Percentiles rank a stretch among this genome's conserved stretches.
phyloP scores from a whole-genome alignment of 163 green algal genomes.

The Coccomyxa subellipsoidea region DNA sequence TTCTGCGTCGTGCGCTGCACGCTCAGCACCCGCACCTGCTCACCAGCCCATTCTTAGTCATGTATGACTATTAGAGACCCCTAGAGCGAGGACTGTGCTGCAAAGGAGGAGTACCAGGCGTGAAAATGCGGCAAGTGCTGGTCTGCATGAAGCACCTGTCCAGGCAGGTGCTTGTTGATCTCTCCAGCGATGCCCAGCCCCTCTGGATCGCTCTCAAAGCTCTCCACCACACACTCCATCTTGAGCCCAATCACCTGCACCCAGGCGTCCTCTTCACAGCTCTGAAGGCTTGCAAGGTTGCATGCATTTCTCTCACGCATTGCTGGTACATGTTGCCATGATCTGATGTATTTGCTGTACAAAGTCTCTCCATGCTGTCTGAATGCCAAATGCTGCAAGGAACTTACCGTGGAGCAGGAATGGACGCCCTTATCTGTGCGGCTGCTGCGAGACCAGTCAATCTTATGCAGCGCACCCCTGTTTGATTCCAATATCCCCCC shows the following conservation, averaged over 20 bases:
- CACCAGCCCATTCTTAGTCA: background rate
- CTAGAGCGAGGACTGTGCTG: no score
- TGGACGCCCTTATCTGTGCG: constrained; percentile 88
- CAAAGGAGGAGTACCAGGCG: no score
- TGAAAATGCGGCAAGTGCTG: no score
- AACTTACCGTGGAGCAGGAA: constrained; percentile 62
- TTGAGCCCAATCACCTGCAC: constrained; percentile 55
- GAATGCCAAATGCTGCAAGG: background rate
- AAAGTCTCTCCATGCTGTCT: no score
- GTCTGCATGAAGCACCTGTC: constrained; percentile 29
- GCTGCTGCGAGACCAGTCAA: constrained; percentile 67
- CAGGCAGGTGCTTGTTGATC: constrained; percentile 67
- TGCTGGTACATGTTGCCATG: background rate
- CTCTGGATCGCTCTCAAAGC: constrained; percentile 60
- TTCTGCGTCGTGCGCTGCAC: constrained; percentile 74
- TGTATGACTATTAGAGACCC: background rate
- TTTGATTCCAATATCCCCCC: constrained; percentile 46
- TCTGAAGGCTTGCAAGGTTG: background rate
- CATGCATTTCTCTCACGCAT: background rate
- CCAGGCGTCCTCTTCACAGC: background rate
- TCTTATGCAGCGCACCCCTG: constrained; percentile 33
- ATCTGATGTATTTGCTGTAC: no score
- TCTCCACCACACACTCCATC: constrained; percentile 47
- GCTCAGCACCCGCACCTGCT: constrained; percentile 55
- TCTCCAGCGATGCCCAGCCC: constrained; percentile 43